A percentile compares a stretch with the other conserved stretches of the same genome.
These are phyloP conservation scores for Astrocystis sublimbata DNA, from an alignment of 495 filamentous ascomycete genomes.

Conservation along the genomic window DNA sequence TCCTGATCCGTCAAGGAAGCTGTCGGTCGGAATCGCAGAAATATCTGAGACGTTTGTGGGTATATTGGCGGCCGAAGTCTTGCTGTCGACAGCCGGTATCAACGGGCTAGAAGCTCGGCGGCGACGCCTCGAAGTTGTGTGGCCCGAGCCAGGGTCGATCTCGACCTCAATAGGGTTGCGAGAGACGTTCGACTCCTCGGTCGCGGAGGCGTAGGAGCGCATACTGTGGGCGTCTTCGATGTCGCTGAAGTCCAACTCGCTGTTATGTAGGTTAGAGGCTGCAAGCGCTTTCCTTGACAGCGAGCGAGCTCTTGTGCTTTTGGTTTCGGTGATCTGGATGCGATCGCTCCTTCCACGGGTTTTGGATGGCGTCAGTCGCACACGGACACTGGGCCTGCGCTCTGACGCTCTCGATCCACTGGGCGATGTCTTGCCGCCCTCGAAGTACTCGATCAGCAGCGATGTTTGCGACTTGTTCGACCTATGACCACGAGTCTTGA, in stretches of 20 bases:
- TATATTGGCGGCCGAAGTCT: constrained; percentile 60
- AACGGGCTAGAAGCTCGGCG: constrained; percentile 56
- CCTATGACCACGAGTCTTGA: constrained; percentile 69
- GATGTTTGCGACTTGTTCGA: constrained; percentile 79
- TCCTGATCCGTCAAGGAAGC: constrained; percentile 74
- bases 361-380: constrained; percentile 84
- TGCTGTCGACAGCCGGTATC: constrained; percentile 55
- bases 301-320: constrained; percentile 53
- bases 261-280: constrained; percentile 62
- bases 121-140: constrained; percentile 39
- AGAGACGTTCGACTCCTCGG: constrained; percentile 72
- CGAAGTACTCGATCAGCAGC: constrained; percentile 97
- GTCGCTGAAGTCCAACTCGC: constrained; percentile 39
- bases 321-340: constrained; percentile 79
- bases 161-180: constrained; percentile 83
- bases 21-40: constrained; percentile 87
- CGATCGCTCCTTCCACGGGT: constrained; percentile 62
- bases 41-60: constrained; percentile 71
- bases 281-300: constrained; percentile 61
- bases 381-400: constrained; percentile 86
- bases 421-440: constrained; percentile 70
- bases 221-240: constrained; percentile 50
- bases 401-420: constrained; percentile 33
- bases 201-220: constrained; percentile 69
- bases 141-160: constrained; percentile 53